Percentiles rank a stretch among this genome's conserved stretches.
Conservation (phyloP, 2,329 filamentous ascomycete species). For the Nannizziopsis barbatae region DNA sequence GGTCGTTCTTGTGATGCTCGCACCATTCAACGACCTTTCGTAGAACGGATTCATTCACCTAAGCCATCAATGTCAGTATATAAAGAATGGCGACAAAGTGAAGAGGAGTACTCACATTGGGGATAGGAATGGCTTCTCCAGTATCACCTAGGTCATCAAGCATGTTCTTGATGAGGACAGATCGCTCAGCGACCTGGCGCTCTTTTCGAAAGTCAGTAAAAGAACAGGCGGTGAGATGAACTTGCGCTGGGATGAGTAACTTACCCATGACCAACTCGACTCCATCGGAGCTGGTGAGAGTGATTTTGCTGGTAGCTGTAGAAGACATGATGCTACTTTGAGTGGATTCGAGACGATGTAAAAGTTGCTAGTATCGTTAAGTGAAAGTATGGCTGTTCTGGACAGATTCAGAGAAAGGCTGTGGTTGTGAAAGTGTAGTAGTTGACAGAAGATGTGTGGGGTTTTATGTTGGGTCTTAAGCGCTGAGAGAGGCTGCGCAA, state of each 20-base stretch:
- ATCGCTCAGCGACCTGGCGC: slow-evolving; percentile 76
- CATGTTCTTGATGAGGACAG: slow-evolving; percentile 96
- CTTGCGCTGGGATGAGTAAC: slow-evolving; percentile 19
- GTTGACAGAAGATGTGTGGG: no score
- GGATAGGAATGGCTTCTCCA: slow-evolving; percentile 58
- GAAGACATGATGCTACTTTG: slow-evolving; percentile 13
- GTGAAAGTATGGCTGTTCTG: no score
- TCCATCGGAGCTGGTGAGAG: slow-evolving; percentile 42
- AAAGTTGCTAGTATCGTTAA: no score
- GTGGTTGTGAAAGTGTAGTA: no score
- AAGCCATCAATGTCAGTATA: background rate
- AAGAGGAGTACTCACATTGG: slow-evolving; percentile 35
- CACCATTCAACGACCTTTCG: slow-evolving; percentile 98
- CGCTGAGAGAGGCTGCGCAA: no score
- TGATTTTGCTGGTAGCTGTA: slow-evolving; percentile 28
- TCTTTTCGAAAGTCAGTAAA: slow-evolving; percentile 42
- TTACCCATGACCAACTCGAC: slow-evolving; percentile 42
- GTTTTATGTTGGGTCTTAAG: no score
- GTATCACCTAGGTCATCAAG: slow-evolving; percentile 75
- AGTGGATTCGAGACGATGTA: no score
- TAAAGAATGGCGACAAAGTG: background rate
- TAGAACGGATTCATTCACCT: slow-evolving; percentile 87
- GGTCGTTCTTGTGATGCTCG: slow-evolving; percentile 84
- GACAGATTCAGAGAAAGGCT: no score
- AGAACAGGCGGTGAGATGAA: no score